Conservation (phyloP, 2,329 filamentous ascomycete genomes). For the Amauroascus niger region DNA sequence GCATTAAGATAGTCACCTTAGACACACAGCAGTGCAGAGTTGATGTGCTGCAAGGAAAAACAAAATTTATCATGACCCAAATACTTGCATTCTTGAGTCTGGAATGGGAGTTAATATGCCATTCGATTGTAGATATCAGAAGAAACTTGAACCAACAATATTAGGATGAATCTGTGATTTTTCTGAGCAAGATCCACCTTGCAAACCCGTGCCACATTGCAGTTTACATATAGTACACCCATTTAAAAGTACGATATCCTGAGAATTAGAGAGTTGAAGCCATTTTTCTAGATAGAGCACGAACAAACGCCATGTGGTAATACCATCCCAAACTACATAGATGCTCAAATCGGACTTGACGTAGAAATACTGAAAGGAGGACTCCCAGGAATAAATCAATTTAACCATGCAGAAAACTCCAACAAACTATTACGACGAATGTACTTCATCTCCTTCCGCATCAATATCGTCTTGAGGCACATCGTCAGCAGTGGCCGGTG, state of each 20-base stretch:
- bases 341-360: neutral
- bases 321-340: neutral
- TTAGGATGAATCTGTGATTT: neutral
- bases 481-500: slow-evolving; percentile 23
- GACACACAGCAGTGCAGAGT: no score
- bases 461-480: slow-evolving; percentile 20
- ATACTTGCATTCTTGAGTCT: no score
- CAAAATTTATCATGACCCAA: no score
- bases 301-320: neutral
- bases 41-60: no score
- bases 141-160: neutral
- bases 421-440: neutral
- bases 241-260: neutral
- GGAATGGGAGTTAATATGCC: no score
- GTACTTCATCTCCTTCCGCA: slow-evolving; percentile 16
- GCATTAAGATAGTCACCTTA: no score
- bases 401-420: neutral
- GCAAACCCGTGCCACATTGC: neutral
- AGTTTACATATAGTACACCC: neutral
- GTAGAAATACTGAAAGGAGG: neutral
- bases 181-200: neutral
- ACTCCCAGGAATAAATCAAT: neutral
- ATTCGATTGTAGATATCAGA: no score
- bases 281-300: neutral
- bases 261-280: neutral